Evolutionary conservation across 345 rosid species (phyloP), one percentile per base, ranked within the genome.

Genomic region (Limnanthes douglasii): DNA sequence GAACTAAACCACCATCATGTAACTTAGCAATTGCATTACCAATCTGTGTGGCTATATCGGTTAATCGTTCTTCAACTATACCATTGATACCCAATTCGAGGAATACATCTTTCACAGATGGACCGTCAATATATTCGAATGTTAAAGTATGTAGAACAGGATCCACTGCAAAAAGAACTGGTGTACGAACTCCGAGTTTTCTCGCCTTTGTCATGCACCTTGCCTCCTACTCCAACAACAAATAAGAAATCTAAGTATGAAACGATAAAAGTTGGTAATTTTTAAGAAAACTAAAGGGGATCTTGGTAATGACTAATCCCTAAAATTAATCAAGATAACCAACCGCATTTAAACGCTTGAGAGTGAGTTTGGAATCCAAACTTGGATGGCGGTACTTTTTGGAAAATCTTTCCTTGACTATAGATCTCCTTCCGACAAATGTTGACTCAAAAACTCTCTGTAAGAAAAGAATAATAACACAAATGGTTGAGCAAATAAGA

Each of bases 121-220:
- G 58, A 2, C 99, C 96, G 4, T 81, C 84, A 2, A 92, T 69
- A 37, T 55, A 81, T 59, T 92, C 93, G 50, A 92, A 81, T n/a
- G 84, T 78, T 36, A 85, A 53, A 15, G 93, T 48, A 36, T 81
- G 90, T 46, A 65, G 35, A 37, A 65, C 50, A 10, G 83, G 68
- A 54, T 92, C 99, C 21, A 78, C 77, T 2, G 77, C 78, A 29
- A 71, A 92, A 23, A 78, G 64, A 24, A 68, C 75, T 3, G 96
- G 96, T 16, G 95, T 92, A 18, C 46, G 43, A 31, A 81, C 93
- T 5, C 95, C 95, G 8, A 92, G 79, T 42, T 79, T 60, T 47
- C 99, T 74, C 15, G 96, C 95, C 58, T 92, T 92, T 5, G 96
- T 75, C 93, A 71, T 71, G 61, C 96, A 85, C 59, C 96, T 62